These are phyloP conservation scores for Diplosphaera chodatii DNA, from an alignment of 139 green algal genomes.

Conservation along the genomic window DNA sequence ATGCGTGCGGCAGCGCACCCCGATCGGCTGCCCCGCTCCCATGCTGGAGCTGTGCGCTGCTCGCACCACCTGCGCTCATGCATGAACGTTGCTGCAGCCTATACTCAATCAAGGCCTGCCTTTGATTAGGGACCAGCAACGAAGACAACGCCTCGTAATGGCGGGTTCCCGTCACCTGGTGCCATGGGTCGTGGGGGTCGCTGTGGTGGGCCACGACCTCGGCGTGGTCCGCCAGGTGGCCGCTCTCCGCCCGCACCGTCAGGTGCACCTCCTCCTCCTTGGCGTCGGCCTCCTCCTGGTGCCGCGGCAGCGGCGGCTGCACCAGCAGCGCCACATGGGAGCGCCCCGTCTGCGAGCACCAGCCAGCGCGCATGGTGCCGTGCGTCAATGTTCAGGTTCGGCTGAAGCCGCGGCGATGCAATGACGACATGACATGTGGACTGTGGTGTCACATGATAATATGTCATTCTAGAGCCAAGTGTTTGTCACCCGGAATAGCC, in stretches of 20 bases:
- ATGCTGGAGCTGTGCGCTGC: neutral
- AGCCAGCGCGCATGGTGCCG: neutral
- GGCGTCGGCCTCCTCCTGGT: neutral
- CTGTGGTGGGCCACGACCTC: neutral
- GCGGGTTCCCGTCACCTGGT: too few species aligned
- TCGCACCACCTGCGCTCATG: neutral
- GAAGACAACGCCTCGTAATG: too few species aligned
- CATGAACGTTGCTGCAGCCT: too few species aligned
- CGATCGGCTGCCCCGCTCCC: neutral
- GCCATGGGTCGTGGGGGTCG: neutral
- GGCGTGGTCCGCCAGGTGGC: neutral
- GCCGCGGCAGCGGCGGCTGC: constrained; percentile 26
- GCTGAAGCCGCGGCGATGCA: too few species aligned
- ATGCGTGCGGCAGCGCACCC: neutral
- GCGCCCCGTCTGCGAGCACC: constrained; percentile 55
- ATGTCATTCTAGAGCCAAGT: too few species aligned
- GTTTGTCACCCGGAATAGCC: constrained; percentile 62
- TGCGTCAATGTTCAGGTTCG: too few species aligned
- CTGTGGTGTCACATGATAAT: too few species aligned
- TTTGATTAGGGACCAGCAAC: too few species aligned
- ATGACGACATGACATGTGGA: too few species aligned
- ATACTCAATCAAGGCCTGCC: too few species aligned
- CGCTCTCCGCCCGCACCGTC: neutral
- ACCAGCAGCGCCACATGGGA: constrained; percentile 85
- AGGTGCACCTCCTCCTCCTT: neutral